Conservation (phyloP, 805 yeast genomes). For the Candida vartiovaarae region DNA sequence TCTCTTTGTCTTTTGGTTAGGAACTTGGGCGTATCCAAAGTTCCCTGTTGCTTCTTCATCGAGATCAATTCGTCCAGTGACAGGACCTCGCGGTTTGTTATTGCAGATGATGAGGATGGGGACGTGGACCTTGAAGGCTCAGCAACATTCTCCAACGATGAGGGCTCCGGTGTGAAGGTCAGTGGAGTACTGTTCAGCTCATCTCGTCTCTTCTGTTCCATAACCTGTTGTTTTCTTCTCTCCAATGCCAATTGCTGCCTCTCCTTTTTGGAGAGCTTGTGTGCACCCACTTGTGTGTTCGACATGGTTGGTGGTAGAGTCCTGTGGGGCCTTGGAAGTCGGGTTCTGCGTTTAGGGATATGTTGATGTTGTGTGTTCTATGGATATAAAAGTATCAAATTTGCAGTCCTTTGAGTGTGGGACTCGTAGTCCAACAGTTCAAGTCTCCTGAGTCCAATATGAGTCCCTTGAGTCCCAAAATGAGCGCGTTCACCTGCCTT, state of each 20-base stretch:
- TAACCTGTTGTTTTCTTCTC: slow-evolving; percentile 10
- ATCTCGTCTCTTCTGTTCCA: neutral
- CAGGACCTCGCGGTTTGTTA: slow-evolving; percentile 23
- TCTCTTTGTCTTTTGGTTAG: slow-evolving; percentile 38
- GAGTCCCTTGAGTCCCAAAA: too few relatives aligned
- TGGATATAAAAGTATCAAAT: too few relatives aligned
- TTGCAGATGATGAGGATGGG: neutral
- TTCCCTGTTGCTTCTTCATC: slow-evolving; percentile 14
- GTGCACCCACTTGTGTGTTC: neutral
- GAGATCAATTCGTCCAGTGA: slow-evolving; percentile 31
- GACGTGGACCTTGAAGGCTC: neutral
- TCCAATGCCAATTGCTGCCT: slow-evolving; percentile 30
- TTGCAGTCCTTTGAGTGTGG: too few relatives aligned
- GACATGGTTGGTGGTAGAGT: too few relatives aligned
- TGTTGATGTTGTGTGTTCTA: too few relatives aligned
- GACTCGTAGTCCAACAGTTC: too few relatives aligned
- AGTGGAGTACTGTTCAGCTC: neutral
- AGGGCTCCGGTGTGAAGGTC: neutral
- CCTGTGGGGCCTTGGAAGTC: too few relatives aligned
- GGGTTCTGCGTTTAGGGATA: too few relatives aligned
- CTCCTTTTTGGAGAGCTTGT: slow-evolving; percentile 33
- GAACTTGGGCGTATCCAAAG: slow-evolving; percentile 31
- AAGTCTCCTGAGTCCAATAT: too few relatives aligned
- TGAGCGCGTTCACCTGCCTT: too few relatives aligned
- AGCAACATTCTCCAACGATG: neutral